Evolutionary conservation across 306 rosid species (phyloP).

Genomic region (Neltuma alba): DNA sequence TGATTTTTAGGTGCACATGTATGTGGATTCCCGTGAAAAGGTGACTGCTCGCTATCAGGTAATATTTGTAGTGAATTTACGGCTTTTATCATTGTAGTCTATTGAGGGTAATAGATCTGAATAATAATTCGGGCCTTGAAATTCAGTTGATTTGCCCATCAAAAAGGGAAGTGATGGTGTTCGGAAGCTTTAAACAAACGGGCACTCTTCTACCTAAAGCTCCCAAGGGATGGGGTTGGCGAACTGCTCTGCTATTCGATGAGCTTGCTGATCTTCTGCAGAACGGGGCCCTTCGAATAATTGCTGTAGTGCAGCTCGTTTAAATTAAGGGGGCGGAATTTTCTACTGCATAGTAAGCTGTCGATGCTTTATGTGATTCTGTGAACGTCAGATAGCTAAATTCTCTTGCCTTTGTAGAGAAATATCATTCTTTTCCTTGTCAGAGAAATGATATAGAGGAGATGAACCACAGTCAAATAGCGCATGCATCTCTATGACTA

Average conservation of each 20-base stretch:
- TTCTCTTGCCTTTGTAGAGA: neutral
- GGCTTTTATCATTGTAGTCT: constrained; percentile 4
- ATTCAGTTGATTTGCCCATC: constrained; percentile 88
- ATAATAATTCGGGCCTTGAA: constrained; percentile 31
- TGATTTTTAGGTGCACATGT: constrained; percentile 77
- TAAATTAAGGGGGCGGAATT: constrained; percentile 41
- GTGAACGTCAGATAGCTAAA: constrained; percentile 19
- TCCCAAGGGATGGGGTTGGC: constrained; percentile 99
- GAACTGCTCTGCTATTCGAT: constrained; percentile 85
- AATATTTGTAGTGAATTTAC: constrained; percentile 33
- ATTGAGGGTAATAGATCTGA: neutral
- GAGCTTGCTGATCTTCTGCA: constrained; percentile 93
- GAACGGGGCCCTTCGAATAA: constrained; percentile 84
- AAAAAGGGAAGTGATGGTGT: constrained; percentile 90
- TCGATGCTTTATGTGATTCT: constrained; percentile 28
- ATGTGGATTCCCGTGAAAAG: constrained; percentile 77
- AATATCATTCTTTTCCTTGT: constrained; percentile 26
- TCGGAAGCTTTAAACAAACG: constrained; percentile 88
- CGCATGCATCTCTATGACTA: neutral
- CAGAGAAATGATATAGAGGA: constrained; percentile 20
- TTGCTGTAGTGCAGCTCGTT: constrained; percentile 91
- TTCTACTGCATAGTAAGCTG: neutral
- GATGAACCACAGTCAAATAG: constrained; percentile 12
- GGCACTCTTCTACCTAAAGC: constrained; percentile 97
- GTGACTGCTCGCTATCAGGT: constrained; percentile 99